Conservation (phyloP, 345 rosid species). For the Atalantia buxifolia region DNA sequence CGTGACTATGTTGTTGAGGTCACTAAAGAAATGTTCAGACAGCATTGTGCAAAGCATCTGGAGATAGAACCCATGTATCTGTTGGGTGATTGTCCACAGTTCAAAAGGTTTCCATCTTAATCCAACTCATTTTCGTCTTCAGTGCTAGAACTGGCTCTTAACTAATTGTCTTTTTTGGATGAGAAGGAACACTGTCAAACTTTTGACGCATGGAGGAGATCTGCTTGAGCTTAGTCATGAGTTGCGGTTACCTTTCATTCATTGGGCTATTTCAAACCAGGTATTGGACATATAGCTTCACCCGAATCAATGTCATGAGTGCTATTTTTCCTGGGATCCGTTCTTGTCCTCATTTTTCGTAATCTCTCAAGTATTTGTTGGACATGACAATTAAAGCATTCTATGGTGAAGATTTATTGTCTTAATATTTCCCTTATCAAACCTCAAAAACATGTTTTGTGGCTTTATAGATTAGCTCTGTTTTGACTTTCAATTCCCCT, state of each 20-base stretch:
- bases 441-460: background rate
- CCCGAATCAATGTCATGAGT: background rate
- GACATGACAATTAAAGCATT: background rate
- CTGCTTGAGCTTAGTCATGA: conserved; percentile 90
- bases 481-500: background rate
- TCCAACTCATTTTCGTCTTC: conserved; percentile 11
- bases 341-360: background rate
- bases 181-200: conserved; percentile 81
- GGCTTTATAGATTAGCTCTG: background rate
- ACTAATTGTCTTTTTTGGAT: conserved; percentile 24
- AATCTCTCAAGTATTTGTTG: background rate
- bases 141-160: conserved; percentile 26
- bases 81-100: conserved; percentile 57
- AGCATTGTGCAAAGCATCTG: conserved; percentile 82
- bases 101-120: conserved; percentile 47
- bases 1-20: conserved; percentile 78
- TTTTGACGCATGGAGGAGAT: conserved; percentile 88
- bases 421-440: background rate
- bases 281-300: conserved; percentile 31
- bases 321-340: background rate
- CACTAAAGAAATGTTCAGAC: conserved; percentile 76
- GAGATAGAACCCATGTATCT: conserved; percentile 71
- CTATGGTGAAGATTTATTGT: background rate
- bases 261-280: conserved; percentile 71
- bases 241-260: conserved; percentile 79